Conservation (phyloP, 2,329 filamentous ascomycete genomes). For the Dactylellina leptospora region DNA sequence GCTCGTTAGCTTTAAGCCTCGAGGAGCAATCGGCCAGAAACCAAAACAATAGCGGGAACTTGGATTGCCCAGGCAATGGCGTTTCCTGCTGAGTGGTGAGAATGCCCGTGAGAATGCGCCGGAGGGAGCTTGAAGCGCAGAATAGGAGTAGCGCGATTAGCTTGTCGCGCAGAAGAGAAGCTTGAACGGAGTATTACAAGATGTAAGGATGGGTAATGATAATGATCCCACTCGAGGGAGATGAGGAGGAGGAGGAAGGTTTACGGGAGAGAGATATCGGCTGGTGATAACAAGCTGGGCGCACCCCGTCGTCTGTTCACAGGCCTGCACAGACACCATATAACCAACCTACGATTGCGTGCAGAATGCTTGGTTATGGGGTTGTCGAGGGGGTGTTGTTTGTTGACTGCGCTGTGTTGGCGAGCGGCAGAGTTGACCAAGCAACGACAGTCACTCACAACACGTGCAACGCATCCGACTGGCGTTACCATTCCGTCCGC, state of each 20-base stretch:
- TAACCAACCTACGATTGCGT: too few species aligned
- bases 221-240: background rate
- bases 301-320: too few species aligned
- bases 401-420: constrained; percentile 44
- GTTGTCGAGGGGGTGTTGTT: constrained; percentile 44
- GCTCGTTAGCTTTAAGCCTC: constrained; percentile 6
- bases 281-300: too few species aligned
- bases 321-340: too few species aligned
- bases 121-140: constrained; percentile 6
- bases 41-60: constrained; percentile 37
- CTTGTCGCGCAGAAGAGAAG: constrained; percentile 5
- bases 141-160: constrained; percentile 1
- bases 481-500: constrained; percentile 1
- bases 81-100: background rate
- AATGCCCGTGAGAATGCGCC: constrained; percentile 20
- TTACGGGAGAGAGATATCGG: too few species aligned
- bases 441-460: constrained; percentile 16
- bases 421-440: constrained; percentile 37
- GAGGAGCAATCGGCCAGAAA: background rate
- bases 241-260: constrained; percentile 3
- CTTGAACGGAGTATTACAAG: constrained; percentile 1
- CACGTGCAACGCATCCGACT: background rate
- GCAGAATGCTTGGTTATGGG: too few species aligned
- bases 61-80: constrained; percentile 39
- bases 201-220: constrained; percentile 11